A percentile compares a stretch with the other conserved stretches of the same genome.
Evolutionary conservation across 202 grass and related monocot genomes (phyloP).

Genomic region (Tripidium arundinaceum): DNA sequence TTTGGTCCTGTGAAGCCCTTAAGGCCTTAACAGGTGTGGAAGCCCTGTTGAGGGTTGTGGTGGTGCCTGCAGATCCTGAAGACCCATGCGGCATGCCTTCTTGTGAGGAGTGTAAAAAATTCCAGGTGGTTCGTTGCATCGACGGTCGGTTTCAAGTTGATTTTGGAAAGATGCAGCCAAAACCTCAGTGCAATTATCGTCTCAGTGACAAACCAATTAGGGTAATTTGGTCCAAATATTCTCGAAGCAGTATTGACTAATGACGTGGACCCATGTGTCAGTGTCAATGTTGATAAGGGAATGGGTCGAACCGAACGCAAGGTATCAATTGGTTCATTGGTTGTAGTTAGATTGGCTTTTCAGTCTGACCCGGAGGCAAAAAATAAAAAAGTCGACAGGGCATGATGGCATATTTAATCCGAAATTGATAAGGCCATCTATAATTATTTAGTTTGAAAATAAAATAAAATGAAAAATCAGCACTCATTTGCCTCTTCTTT

Average conservation of each 20-base stretch:
- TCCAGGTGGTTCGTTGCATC: not conserved
- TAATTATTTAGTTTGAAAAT: not conserved
- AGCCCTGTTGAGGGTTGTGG: not conserved
- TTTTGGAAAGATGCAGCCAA: not conserved
- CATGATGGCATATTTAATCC: not conserved
- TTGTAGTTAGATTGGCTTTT: not conserved
- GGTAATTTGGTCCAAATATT: not conserved
- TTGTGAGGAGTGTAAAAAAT: not conserved
- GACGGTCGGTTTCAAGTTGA: not conserved
- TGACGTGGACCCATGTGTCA: not conserved
- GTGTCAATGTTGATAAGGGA: not conserved
- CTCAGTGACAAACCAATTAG: not conserved
- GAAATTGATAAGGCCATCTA: not conserved
- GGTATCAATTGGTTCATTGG: too few species aligned
- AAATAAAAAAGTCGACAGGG: not conserved
- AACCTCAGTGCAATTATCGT: not conserved
- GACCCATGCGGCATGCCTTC: not conserved
- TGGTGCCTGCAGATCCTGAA: not conserved
- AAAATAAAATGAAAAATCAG: constrained; percentile 27
- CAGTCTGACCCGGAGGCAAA: not conserved
- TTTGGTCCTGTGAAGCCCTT: not conserved
- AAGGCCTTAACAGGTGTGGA: too few species aligned
- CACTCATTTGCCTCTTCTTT: not conserved
- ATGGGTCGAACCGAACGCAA: not conserved
- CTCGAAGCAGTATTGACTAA: not conserved